A percentile compares a stretch with the other conserved stretches of the same genome.
These are phyloP conservation scores for Macrophomina tecta DNA, from an alignment of 2,329 filamentous ascomycete genomes.

Conservation along the genomic window DNA sequence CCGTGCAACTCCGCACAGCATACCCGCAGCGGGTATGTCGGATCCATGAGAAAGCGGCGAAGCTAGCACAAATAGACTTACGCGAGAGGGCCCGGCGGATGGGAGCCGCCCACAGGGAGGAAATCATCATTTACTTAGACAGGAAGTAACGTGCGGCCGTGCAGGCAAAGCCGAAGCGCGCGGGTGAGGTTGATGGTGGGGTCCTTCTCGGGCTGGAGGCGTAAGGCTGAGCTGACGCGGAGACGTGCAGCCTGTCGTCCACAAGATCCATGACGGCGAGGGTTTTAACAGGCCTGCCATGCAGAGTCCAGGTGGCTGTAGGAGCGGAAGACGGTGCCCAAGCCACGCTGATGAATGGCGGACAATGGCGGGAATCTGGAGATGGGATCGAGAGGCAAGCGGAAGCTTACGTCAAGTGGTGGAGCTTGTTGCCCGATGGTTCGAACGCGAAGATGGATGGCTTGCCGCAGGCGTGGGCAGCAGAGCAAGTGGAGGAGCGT, in stretches of 20 bases:
- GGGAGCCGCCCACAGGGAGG: not conserved
- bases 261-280: not conserved
- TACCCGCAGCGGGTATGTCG: not conserved
- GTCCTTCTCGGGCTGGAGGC: not conserved
- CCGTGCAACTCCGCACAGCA: not conserved
- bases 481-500: not conserved
- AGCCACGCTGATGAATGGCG: slow-evolving; percentile 8
- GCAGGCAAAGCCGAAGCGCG: not conserved
- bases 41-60: not conserved
- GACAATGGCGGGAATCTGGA: not conserved
- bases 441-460: no score
- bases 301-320: not conserved
- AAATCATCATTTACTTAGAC: not conserved
- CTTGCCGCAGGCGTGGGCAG: not conserved
- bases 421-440: slow-evolving; percentile 5
- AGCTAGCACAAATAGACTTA: no score
- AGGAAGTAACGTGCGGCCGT: not conserved
- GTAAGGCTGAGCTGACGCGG: slow-evolving; percentile 21
- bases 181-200: not conserved
- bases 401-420: slow-evolving; percentile 9
- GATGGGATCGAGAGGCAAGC: not conserved
- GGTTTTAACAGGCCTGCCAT: not conserved
- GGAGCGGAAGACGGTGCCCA: not conserved
- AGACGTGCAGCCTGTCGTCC: not conserved
- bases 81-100: not conserved